Base-by-base conservation (phyloP, 352 stramenopile species). In the Globisporangium splendens region DNA sequence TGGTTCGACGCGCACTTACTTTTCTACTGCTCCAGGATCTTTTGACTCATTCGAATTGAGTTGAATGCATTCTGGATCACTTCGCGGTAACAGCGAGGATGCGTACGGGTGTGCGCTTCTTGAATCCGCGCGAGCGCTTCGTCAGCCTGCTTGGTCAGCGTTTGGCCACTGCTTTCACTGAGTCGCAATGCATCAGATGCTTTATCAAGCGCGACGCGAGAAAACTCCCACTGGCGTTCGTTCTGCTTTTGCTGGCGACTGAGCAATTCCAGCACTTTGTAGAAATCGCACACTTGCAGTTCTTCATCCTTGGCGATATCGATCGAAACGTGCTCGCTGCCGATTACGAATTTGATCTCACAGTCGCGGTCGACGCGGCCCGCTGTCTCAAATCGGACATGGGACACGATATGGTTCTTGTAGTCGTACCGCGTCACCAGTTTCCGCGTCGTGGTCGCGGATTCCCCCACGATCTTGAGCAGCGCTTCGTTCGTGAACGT, bases 191-290 rank as follows among this genome's bases (percentile, higher is more conserved):
- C 65, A 31, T 78, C 57, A 20, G 69, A 70, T 1, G 73, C 59
- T 46, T 76, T 63, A 54, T 77, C 65, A 31, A 88, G 69, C 2
- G 75, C 66, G 14, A 75, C 35, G 31, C 73, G 77, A 35, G 66
- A 72, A 46, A 86, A 54, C 46, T 88, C 77, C 77, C 77, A 88
- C 33, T 54, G 48, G 22, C 62, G 68, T 18, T 70, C 59, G 59
- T 81, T 83, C 21, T 48, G 39, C 39, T 61, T 58, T 48, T 88
- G 75, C n/a, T 56, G 55, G 18, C 77, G 77, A 35, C 66, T 60
- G 43, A 88, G 61, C 33, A 83, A 50, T 56, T 73, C 66, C 17
- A 88, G 49, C n/a, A 85, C 74, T 60, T 83, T 83, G 74, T 82
- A 83, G 54, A 80, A 79, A 7, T 72, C 56, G 20, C 61, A 55